Evolutionary conservation across 2,329 filamentous ascomycete species (phyloP), one percentile per base, ranked within the genome.

Genomic region (Diaporthe ampelina): DNA sequence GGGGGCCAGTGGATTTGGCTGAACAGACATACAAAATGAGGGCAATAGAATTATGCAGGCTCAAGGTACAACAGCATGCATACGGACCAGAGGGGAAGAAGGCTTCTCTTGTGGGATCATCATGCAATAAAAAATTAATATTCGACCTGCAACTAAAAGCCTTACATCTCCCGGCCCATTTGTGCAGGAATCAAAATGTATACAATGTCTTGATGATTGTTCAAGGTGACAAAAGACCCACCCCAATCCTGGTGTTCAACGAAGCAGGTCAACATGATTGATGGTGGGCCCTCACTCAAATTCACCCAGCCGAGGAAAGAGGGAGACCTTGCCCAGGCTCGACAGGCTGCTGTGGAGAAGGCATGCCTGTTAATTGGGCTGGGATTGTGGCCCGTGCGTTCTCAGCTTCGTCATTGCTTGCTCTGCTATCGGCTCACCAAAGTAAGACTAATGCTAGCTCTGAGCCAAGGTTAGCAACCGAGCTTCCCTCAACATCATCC

Each of bases 361-460:
- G 19, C 29, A 65, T n/a, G 37, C 4, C 10, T n/a, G 37, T 9
- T 10, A 29, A 9, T 10, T 26, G 8, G 61, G 48, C 10, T 52
- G 48, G 48, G 48, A 9, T 40, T 2, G 24, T 68, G 63, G 63
- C 24, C 63, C 63, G 63, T 68, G 63, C 63, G 32, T 29, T 17
- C 48, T 68, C 63, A 54, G 63, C 63, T 68, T 68, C 63, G 63
- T 68, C 63, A 68, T 68, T 68, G 63, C 63, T 67, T 63, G 58
- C n/a, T 40, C 21, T 50, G 21, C 63, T 40, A 35, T 8, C 63
- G 48, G 63, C 63, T 68, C 63, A 54, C 21, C 40, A 48, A 48
- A 32, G 40, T 29, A 32, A 48, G 58, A 29, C 63, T 52, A 54
- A 68, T 48, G 24, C 61, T 67, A 67, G 61, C 61, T 67, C 45